Base-by-base conservation (phyloP, 768 basidiomycete species). In the Leccinum pellstonianum region DNA sequence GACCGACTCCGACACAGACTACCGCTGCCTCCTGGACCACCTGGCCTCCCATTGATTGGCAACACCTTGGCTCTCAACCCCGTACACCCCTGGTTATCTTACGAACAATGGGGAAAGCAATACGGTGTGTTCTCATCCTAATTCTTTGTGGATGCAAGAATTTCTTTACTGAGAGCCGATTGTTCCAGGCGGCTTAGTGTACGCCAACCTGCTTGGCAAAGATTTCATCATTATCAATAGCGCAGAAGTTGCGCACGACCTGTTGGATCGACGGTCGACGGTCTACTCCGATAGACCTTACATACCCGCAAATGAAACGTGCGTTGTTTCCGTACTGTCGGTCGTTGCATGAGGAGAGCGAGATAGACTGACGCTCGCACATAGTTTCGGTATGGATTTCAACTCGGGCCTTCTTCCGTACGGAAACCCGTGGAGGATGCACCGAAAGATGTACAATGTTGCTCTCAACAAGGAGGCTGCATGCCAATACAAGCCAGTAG, bases 21-120 rank as follows among this genome's bases (percentile, higher is more conserved):
- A 51, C 69, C 77, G 8, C 75, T 83, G 15, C 80, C 80, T 35
- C 81, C 80, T 17, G 85, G 84, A 14, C 85, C 85, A 0, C 77
- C 71, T 55, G 80, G 80, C 47, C 71, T 85, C 41, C 75, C 73
- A 2, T 54, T 76, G 25, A 33, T 73, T 4, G 75, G 73, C 2
- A 70, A 58, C 46, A 14, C 58, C 7, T 52, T 69, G 15, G 61
- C 68, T 29, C 10, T 76, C 48, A 50, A 73, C 29, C 3, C 56
- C 5, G 17, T 46, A 5, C 50, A 63, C 1, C 73, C 75, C 10
- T 76, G 75, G 75, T 41, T 72, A 43, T 66, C 75, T 8, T 76
- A 75, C 27, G 63, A 72, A 35, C 52, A 69, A 35, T 76, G 75
- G 76, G 72, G 71, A 43, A 71, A 69, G 54, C 57, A 58, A 50